Base-by-base conservation (phyloP, 495 filamentous ascomycete species). In the Niebla homalea region DNA sequence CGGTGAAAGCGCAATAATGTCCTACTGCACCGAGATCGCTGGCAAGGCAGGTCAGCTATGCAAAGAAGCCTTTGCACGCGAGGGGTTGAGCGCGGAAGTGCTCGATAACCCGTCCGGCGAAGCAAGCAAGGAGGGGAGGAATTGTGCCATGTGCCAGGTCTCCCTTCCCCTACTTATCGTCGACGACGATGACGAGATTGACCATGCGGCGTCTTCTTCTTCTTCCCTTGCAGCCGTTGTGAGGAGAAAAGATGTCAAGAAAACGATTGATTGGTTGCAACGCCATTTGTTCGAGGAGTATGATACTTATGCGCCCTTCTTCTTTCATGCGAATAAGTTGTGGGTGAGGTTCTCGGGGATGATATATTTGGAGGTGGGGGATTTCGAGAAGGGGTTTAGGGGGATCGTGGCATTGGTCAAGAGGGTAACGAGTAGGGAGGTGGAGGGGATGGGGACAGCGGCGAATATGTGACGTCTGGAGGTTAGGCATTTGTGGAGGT, bases 341-440 rank as follows among this genome's bases (percentile, higher is more conserved):
- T 94, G 84, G 85, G 72, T 74, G 5, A 68, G 89, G 35, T 57
- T 94, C 36, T 86, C 81, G 60, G 86, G 72, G 14, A 86, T 94
- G 71, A 69, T 86, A 0, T 96, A 85, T 63, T 60, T 94, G 39
- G 85, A 87, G 38, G 58, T 77, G 49, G 70, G 69, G 10, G 87
- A 94, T 67, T 93, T 93, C 58, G 80, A 82, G 62, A 86, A 79
- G 78, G 73, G 73, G 22, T 86, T 68, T 1, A 54, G 66, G 37
- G 63, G 74, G 32, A 58, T 94, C 58, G 74, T 75, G 60, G 70
- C 73, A 35, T 50, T 92, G 36, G 83, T 78, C 59, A 70, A 69
- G 46, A 67, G 78, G 57, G 80, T 81, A 25, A 67, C 63, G 46
- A 70, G 59, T 52, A 76, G 73, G 39, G 79, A 83, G 29, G 60